Evolutionary conservation across 2,329 filamentous ascomycete species (phyloP).

Genomic region (Penicillium expansum): DNA sequence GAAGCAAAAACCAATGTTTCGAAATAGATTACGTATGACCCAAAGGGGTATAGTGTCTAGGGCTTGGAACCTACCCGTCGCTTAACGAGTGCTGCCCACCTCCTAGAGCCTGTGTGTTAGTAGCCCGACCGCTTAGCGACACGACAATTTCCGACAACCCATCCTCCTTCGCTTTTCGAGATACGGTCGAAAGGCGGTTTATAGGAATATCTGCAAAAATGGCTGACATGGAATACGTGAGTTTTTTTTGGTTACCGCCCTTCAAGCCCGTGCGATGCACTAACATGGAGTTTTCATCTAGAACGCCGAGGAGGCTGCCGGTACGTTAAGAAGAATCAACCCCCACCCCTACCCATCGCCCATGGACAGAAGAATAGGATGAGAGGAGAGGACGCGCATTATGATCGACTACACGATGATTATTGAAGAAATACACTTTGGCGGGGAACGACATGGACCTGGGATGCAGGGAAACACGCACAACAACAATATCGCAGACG

Average conservation of each 20-base stretch:
- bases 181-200: slow-evolving; percentile 44
- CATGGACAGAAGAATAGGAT: slow-evolving; percentile 9
- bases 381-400: slow-evolving; percentile 2
- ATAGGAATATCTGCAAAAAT: slow-evolving; percentile 61
- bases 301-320: slow-evolving; percentile 96
- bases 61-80: slow-evolving; percentile 43
- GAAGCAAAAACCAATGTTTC: not conserved
- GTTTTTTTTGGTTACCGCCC: slow-evolving; percentile 40
- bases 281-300: slow-evolving; percentile 45
- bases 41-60: slow-evolving; percentile 33
- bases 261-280: slow-evolving; percentile 23
- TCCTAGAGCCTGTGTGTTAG: slow-evolving; percentile 28
- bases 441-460: slow-evolving; percentile 18
- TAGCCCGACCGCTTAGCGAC: slow-evolving; percentile 37
- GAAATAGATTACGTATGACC: slow-evolving; percentile 15
- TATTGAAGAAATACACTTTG: not conserved
- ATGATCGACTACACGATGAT: slow-evolving; percentile 7
- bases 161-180: slow-evolving; percentile 47
- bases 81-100: slow-evolving; percentile 45
- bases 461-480: slow-evolving; percentile 15
- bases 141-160: slow-evolving; percentile 38
- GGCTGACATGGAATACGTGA: slow-evolving; percentile 86
- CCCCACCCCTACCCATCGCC: slow-evolving; percentile 18
- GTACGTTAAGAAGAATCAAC: slow-evolving; percentile 48
- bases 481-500: slow-evolving; percentile 19